These are phyloP conservation scores for Hymenoscyphus occultus DNA, from an alignment of 2,329 filamentous ascomycete genomes.

Conservation along the genomic window DNA sequence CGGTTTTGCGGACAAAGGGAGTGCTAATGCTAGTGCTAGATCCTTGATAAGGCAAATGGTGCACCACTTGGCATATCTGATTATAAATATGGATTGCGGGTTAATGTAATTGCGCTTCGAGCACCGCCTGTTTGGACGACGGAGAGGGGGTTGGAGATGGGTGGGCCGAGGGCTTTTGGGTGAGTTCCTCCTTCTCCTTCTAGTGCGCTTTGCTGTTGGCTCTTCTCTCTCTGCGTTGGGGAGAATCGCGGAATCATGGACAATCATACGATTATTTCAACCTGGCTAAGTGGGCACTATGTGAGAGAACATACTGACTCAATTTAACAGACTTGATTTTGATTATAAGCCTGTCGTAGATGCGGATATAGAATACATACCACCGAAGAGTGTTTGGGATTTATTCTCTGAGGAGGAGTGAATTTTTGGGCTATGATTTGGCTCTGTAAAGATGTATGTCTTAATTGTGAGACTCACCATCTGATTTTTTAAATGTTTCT, in stretches of 20 bases:
- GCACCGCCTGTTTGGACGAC: constrained; percentile 50
- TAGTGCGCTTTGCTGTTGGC: background rate
- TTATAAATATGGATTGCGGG: constrained; percentile 49
- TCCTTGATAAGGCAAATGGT: constrained; percentile 46
- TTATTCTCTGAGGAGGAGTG: constrained; percentile 22
- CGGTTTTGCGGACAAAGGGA: background rate
- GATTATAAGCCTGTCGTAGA: constrained; percentile 26
- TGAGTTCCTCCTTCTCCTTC: constrained; percentile 27
- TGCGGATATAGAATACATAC: constrained; percentile 23
- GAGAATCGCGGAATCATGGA: too few relatives aligned
- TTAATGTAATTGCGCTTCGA: constrained; percentile 49
- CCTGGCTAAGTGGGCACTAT: too few relatives aligned
- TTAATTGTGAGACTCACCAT: background rate
- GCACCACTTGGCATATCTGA: constrained; percentile 51
- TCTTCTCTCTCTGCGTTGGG: background rate
- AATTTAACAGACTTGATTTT: constrained; percentile 24
- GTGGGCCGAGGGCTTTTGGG: constrained; percentile 42
- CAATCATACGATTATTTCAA: too few relatives aligned
- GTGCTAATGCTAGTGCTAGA: constrained; percentile 20
- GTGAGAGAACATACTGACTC: constrained; percentile 7
- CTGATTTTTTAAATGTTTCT: too few relatives aligned
- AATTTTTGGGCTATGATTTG: background rate
- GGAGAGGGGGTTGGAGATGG: constrained; percentile 39
- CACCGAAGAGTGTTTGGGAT: constrained; percentile 34
- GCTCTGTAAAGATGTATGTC: background rate